Conservation (phyloP, 805 yeast genomes). For the Starmerella apicola region DNA sequence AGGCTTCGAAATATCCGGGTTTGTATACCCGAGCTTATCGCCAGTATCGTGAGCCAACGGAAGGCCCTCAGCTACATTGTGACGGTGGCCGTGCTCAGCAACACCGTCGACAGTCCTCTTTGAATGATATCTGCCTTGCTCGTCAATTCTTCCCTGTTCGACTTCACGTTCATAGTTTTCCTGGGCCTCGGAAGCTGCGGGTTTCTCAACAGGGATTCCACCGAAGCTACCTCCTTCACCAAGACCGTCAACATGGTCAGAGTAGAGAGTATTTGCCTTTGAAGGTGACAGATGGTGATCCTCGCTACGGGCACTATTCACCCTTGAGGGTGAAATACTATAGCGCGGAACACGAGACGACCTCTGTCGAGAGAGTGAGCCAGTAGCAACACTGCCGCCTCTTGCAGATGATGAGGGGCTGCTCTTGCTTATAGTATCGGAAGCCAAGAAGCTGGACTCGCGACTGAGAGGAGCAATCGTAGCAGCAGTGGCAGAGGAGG, state of each 20-base stretch:
- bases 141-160: conserved; percentile 3
- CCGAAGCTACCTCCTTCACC: conserved; percentile 12
- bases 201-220: conserved; percentile 9
- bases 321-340: conserved; percentile 13
- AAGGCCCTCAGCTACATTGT: conserved; percentile 12
- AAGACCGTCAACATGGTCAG: conserved; percentile 12
- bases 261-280: conserved; percentile 5
- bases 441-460: too few species aligned
- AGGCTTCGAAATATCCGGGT: conserved; percentile 1
- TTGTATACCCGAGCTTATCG: background rate
- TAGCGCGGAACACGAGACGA: background rate
- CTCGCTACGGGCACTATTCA: conserved; percentile 7
- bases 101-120: conserved; percentile 4
- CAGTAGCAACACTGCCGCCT: background rate
- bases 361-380: background rate
- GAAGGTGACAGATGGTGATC: conserved; percentile 15
- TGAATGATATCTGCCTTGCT: conserved; percentile 7
- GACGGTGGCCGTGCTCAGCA: conserved; percentile 13
- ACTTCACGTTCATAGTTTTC: conserved; percentile 3
- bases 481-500: too few species aligned
- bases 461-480: too few species aligned
- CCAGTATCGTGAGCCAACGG: conserved; percentile 1
- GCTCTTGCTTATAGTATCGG: too few species aligned
- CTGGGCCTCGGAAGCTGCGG: conserved; percentile 6
- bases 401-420: too few species aligned